Percentiles rank a stretch among this genome's conserved stretches.
Evolutionary conservation across 768 basidiomycete genomes (phyloP).

Genomic region (Mycena sanguinolenta): DNA sequence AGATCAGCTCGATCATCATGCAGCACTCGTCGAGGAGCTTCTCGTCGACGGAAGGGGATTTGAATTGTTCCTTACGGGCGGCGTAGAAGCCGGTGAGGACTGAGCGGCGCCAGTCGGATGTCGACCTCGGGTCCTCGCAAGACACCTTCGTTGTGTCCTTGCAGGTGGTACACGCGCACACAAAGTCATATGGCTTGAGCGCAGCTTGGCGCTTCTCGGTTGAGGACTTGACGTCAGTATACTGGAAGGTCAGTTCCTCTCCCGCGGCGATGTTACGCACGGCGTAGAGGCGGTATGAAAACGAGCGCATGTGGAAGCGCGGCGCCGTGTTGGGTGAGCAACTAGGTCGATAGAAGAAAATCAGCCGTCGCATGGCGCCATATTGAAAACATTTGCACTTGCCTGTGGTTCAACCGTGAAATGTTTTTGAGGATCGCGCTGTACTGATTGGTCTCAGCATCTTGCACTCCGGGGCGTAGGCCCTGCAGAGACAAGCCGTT

Average conservation of each 20-base stretch:
- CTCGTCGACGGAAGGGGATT: too few species aligned
- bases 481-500: slow-evolving; percentile 46
- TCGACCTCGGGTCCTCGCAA: too few species aligned
- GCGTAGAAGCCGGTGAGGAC: too few species aligned
- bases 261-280: slow-evolving; percentile 45
- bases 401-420: slow-evolving; percentile 51
- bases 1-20: slow-evolving; percentile 8
- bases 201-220: slow-evolving; percentile 42
- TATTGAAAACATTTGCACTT: not conserved
- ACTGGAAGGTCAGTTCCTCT: slow-evolving; percentile 51
- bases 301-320: slow-evolving; percentile 42
- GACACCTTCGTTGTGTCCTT: too few species aligned
- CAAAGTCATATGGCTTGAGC: slow-evolving; percentile 47
- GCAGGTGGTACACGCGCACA: slow-evolving; percentile 51
- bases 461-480: slow-evolving; percentile 32
- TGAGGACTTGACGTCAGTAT: slow-evolving; percentile 35
- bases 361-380: not conserved
- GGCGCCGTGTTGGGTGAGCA: slow-evolving; percentile 39
- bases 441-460: slow-evolving; percentile 38
- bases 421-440: slow-evolving; percentile 44
- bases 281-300: slow-evolving; percentile 47
- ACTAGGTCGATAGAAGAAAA: not conserved
- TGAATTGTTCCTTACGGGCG: too few species aligned
- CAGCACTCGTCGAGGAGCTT: too few species aligned
- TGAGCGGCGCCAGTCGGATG: too few species aligned